Evolutionary conservation across 768 basidiomycete genomes (phyloP).

Genomic region (Podaxis rugospora): DNA sequence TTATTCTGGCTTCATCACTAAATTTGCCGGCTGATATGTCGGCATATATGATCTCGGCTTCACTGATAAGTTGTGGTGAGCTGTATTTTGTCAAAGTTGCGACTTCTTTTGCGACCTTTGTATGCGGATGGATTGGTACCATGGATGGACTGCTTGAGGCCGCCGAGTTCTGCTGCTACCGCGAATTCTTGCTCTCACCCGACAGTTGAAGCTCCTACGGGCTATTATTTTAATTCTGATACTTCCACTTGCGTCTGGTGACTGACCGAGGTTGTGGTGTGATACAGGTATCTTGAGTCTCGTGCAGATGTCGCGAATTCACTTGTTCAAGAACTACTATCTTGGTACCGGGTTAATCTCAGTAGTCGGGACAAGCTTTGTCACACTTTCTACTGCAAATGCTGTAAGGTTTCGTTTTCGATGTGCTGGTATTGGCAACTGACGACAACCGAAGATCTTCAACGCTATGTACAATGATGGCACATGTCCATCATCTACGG

Average conservation of each 20-base stretch:
- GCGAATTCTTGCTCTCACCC: background rate
- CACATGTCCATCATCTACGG: conserved; percentile 60
- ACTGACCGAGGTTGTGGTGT: background rate
- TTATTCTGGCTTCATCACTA: conserved; percentile 67
- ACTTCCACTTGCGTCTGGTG: background rate
- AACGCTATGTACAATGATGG: conserved; percentile 74
- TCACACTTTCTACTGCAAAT: conserved; percentile 70
- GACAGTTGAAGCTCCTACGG: background rate
- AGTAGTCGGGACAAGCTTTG: conserved; percentile 80
- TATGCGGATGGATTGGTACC: too few species aligned
- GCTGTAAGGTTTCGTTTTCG: conserved; percentile 33
- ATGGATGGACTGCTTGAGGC: too few species aligned
- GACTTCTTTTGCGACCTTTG: too few species aligned
- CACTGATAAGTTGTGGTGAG: conserved; percentile 73
- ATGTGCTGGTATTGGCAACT: background rate
- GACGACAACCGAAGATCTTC: conserved; percentile 49
- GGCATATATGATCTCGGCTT: conserved; percentile 78
- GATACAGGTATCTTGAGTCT: conserved; percentile 65
- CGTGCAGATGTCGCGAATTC: conserved; percentile 73
- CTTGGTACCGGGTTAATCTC: conserved; percentile 79
- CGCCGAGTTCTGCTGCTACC: background rate
- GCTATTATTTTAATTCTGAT: background rate
- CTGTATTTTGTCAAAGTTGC: background rate
- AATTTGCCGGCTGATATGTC: conserved; percentile 54
- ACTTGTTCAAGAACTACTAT: conserved; percentile 57